phyloP scores from a whole-genome alignment of 2,329 filamentous ascomycete genomes.

The Alternaria sp. region DNA sequence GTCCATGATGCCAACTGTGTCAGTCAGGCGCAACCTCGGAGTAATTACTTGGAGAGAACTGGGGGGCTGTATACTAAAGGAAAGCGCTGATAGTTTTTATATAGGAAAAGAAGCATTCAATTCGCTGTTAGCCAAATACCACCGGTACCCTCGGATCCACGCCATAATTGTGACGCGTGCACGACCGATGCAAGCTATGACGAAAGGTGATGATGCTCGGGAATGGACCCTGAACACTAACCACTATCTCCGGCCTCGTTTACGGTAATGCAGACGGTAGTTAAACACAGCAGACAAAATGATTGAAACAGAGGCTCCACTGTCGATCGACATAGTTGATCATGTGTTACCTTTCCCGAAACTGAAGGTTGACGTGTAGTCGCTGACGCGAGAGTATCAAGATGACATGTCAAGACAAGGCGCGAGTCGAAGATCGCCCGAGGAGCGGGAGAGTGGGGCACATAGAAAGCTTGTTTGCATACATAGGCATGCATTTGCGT shows the following conservation, averaged over 20 bases:
- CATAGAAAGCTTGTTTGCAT: slow-evolving; percentile 10
- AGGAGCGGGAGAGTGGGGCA: slow-evolving; percentile 6
- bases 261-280: background rate
- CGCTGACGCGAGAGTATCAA: background rate
- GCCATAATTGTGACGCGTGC: slow-evolving; percentile 19
- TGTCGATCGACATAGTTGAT: background rate
- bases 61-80: background rate
- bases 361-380: background rate
- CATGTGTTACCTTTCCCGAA: background rate
- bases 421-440: background rate
- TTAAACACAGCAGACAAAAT: background rate
- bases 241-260: slow-evolving; percentile 14
- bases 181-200: slow-evolving; percentile 14
- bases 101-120: background rate
- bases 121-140: background rate
- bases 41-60: background rate
- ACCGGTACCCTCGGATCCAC: slow-evolving; percentile 1
- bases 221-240: slow-evolving; percentile 9
- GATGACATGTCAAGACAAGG: background rate
- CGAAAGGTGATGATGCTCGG: slow-evolving; percentile 16
- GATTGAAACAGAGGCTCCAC: background rate
- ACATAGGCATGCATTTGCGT: background rate
- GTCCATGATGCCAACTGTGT: slow-evolving; percentile 50
- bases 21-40: background rate
- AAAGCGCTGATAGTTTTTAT: background rate